A percentile compares a stretch with the other conserved stretches of the same genome.
These are phyloP conservation scores for Emmonsia crescens DNA, from an alignment of 2,329 filamentous ascomycete species.

Conservation along the genomic window DNA sequence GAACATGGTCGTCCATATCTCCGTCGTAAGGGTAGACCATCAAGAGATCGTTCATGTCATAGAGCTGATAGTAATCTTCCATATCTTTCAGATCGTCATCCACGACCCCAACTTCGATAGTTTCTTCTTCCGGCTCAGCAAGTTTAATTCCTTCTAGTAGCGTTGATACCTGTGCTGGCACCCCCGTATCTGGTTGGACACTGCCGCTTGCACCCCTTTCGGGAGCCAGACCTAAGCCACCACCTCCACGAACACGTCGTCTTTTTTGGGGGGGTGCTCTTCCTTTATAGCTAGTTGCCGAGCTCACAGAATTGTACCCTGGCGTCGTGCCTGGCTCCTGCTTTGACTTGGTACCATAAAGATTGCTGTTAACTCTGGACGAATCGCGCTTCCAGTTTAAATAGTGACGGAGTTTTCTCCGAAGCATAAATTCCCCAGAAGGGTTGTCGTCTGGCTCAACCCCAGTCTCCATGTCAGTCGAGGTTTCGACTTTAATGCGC, in stretches of 20 bases:
- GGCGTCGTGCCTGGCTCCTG: slow-evolving; percentile 16
- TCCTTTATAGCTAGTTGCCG: slow-evolving; percentile 37
- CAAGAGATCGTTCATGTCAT: slow-evolving; percentile 80
- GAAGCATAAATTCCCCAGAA: slow-evolving; percentile 81
- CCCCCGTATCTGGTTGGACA: slow-evolving; percentile 64
- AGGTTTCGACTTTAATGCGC: slow-evolving; percentile 52
- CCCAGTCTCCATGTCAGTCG: slow-evolving; percentile 1
- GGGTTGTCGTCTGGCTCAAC: slow-evolving; percentile 41
- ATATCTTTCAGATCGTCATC: slow-evolving; percentile 77
- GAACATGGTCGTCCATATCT: slow-evolving; percentile 89
- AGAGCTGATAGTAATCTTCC: slow-evolving; percentile 85
- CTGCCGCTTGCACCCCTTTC: slow-evolving; percentile 61
- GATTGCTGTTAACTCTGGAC: slow-evolving; percentile 58
- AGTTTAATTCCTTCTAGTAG: slow-evolving; percentile 74
- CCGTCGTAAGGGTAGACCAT: slow-evolving; percentile 90
- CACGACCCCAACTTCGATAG: slow-evolving; percentile 49
- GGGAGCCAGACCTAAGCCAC: slow-evolving; percentile 45
- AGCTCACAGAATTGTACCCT: slow-evolving; percentile 13
- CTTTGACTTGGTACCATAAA: slow-evolving; percentile 23
- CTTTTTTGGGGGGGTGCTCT: slow-evolving; percentile 74
- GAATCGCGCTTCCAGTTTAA: slow-evolving; percentile 86
- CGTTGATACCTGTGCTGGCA: slow-evolving; percentile 67
- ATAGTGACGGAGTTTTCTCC: slow-evolving; percentile 74
- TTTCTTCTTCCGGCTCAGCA: slow-evolving; percentile 60
- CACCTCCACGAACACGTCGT: slow-evolving; percentile 68